Percentiles rank a stretch among this genome's conserved stretches.
Evolutionary conservation across 768 basidiomycete genomes (phyloP).

Genomic region (Russula griseocarnosa): DNA sequence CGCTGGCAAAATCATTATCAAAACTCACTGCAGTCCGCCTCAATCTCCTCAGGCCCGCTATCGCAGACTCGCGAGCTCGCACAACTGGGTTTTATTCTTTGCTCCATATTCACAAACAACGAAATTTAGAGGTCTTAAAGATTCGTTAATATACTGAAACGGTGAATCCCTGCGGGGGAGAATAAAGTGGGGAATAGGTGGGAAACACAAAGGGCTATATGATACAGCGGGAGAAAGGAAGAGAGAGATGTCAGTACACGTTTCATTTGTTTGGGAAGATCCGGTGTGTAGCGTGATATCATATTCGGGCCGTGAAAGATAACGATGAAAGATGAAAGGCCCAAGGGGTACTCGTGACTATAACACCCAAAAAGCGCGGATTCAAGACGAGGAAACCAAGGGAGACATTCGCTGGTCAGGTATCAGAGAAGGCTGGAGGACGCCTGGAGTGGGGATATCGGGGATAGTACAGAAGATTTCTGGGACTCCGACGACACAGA

Average conservation of each 20-base stretch:
- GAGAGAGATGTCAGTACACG: constrained; percentile 1
- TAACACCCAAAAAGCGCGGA: neutral
- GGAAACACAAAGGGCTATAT: constrained; percentile 6
- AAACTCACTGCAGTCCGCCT: neutral
- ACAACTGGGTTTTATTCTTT: neutral
- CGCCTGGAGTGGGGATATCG: no score
- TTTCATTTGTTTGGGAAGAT: neutral
- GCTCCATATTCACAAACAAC: neutral
- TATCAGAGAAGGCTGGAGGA: neutral
- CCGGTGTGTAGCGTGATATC: neutral
- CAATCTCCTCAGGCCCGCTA: neutral
- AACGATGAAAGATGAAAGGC: neutral
- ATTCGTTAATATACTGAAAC: neutral
- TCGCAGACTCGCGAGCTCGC: neutral
- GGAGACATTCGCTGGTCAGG: neutral
- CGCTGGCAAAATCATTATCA: neutral
- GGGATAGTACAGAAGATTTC: neutral
- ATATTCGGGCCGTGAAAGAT: neutral
- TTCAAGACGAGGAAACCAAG: neutral
- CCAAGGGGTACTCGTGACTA: neutral
- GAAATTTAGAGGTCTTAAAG: neutral
- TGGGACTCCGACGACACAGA: neutral
- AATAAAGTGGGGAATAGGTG: neutral
- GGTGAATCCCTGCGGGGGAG: neutral
- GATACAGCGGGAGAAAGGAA: constrained; percentile 2